Evolutionary conservation across 805 yeast species (phyloP).

Genomic region (Priceomyces melissophilus): DNA sequence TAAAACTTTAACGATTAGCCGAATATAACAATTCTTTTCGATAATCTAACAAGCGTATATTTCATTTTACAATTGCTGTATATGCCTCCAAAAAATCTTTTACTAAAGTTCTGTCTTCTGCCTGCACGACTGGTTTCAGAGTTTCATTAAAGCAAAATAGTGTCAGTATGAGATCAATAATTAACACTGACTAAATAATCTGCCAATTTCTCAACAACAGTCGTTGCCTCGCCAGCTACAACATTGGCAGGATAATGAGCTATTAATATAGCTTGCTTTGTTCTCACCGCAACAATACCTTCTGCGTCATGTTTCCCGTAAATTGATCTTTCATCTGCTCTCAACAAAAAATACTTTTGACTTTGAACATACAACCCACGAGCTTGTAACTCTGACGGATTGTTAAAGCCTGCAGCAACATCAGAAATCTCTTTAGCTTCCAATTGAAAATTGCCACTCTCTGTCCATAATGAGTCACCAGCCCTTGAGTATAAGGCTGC

Average conservation of each 20-base stretch:
- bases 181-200: conserved; percentile 89
- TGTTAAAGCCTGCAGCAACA: conserved; percentile 75
- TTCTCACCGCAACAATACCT: conserved; percentile 88
- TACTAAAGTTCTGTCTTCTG: not conserved
- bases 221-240: conserved; percentile 93
- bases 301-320: conserved; percentile 88
- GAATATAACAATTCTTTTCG: no score
- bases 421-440: conserved; percentile 67
- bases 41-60: not conserved
- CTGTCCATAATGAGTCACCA: conserved; percentile 95
- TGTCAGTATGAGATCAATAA: conserved; percentile 43
- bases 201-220: conserved; percentile 91
- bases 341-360: conserved; percentile 80
- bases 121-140: not conserved
- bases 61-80: conserved; percentile 7
- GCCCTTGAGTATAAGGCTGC: conserved; percentile 93
- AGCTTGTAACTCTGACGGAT: conserved; percentile 76
- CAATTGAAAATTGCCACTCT: conserved; percentile 63
- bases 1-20: no score
- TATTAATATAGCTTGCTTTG: conserved; percentile 85
- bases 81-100: conserved; percentile 12
- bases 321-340: conserved; percentile 89
- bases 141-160: conserved; percentile 6
- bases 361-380: conserved; percentile 83
- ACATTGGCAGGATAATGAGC: conserved; percentile 94